A percentile compares a stretch with the other conserved stretches of the same genome.
Conservation (phyloP, 257 asterid genomes). For the Solanum pimpinellifolium region DNA sequence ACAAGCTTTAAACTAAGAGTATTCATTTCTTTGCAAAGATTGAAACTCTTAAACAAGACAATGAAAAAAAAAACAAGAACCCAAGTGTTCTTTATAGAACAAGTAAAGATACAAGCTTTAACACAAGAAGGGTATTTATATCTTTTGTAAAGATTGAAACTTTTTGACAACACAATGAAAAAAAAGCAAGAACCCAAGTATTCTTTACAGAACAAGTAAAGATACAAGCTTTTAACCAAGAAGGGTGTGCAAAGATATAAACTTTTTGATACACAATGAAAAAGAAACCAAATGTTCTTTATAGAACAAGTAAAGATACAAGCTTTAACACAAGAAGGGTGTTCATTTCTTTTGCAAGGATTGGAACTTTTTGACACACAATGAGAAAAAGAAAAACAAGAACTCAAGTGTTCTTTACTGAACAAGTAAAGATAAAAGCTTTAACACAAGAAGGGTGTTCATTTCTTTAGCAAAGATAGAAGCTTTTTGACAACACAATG, state of each 20-base stretch:
- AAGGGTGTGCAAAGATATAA: too few species aligned
- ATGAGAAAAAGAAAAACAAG: neutral
- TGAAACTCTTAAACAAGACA: neutral
- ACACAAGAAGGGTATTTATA: too few species aligned
- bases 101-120: neutral
- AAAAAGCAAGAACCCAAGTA: neutral
- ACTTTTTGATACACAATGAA: too few species aligned
- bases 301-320: constrained; percentile 5
- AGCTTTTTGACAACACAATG: neutral
- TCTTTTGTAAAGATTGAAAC: too few species aligned
- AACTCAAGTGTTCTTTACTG: neutral
- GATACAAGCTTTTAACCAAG: too few species aligned
- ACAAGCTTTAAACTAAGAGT: constrained; percentile 10
- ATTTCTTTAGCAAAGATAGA: constrained; percentile 9
- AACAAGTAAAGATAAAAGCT: constrained; percentile 9
- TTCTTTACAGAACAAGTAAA: neutral
- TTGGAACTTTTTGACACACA: neutral
- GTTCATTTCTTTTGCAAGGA: neutral
- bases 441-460: constrained; percentile 24
- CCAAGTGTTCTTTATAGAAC: neutral
- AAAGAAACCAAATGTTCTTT: constrained; percentile 1
- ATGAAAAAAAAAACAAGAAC: too few species aligned
- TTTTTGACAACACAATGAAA: too few species aligned
- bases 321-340: constrained; percentile 5
- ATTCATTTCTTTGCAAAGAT: neutral